Base-by-base conservation (phyloP, 2,329 filamentous ascomycete genomes). In the Penicillium vulpinum region DNA sequence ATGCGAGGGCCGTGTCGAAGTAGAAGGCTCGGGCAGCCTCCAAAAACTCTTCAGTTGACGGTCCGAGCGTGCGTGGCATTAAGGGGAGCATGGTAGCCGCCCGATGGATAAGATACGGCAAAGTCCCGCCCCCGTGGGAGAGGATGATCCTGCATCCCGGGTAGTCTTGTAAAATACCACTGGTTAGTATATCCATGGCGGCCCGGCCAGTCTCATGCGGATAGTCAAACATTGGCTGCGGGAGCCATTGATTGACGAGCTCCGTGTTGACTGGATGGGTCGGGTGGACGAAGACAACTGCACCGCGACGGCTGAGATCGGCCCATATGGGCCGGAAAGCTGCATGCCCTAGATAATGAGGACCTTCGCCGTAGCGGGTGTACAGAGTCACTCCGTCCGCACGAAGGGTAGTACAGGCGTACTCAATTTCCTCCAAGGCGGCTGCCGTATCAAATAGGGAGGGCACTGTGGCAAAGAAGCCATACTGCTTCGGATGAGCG, bases 71-170 rank as follows among this genome's bases (percentile, higher is more conserved):
- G 11, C 18, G 26, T 45, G 43, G 43, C 43, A 45, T 45, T 4
- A 22, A 31, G n/a, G 49, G 38, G 2, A 51, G 38, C 38, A 51
- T 35, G 2, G 49, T 51, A 22, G 38, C 49, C 13, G 49, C 38
- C 15, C 49, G 49, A 15, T 44, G 21, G 9, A 44, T 44, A 16
- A 51, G 21, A 29, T 44, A 78, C 0, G 79, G 77, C 5, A 81
- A 65, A 0, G 77, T 76, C 1, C 80, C 79, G 3, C 79, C 80
- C 0, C 73, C 78, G 59, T 81, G 78, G 1, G 74, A 75, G 8
- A 82, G 70, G 51, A 82, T 80, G 56, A 82, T 70, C 54, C 78
- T 80, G 62, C 70, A 72, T 45, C 73, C 59, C 2, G 72, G 70
- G 44, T 69, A 64, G 4, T 68, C 58, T 74, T 40, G 26, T 7